A percentile compares a stretch with the other conserved stretches of the same genome.
These are phyloP conservation scores for Lipomyces japonicus DNA, from an alignment of 805 yeast species.

Conservation along the genomic window DNA sequence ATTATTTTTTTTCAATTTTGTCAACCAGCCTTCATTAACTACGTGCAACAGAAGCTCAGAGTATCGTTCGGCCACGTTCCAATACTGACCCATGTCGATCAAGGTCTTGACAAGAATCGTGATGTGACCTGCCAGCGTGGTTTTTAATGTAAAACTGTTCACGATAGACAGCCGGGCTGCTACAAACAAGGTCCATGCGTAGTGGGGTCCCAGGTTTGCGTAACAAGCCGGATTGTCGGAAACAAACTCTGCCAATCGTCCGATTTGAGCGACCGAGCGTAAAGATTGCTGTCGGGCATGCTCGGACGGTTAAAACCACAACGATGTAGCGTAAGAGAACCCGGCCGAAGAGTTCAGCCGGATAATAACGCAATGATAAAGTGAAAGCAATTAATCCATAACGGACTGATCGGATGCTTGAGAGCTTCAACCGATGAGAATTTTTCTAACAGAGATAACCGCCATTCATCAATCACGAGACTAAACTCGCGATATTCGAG, in stretches of 20 bases:
- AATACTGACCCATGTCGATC: constrained; percentile 26
- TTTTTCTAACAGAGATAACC: constrained; percentile 21
- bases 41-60: constrained; percentile 28
- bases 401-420: constrained; percentile 13
- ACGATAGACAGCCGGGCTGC: constrained; percentile 32
- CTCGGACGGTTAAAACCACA: constrained; percentile 28
- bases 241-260: constrained; percentile 24
- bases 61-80: constrained; percentile 32
- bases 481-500: constrained; percentile 28
- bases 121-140: constrained; percentile 29
- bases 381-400: constrained; percentile 28
- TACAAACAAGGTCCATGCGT: constrained; percentile 33
- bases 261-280: constrained; percentile 26
- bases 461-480: constrained; percentile 30
- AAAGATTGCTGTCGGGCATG: constrained; percentile 30
- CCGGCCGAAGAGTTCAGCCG: constrained; percentile 33
- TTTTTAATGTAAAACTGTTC: constrained; percentile 29
- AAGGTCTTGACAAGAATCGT: constrained; percentile 26
- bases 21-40: constrained; percentile 30
- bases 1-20: constrained; percentile 14
- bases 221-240: constrained; percentile 4
- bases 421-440: constrained; percentile 3
- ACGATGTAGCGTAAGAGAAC: constrained; percentile 29
- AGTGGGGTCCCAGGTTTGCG: constrained; percentile 33
- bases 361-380: constrained; percentile 28